Evolutionary conservation across 768 basidiomycete genomes (phyloP).

Genomic region (Ephemerocybe angulata): DNA sequence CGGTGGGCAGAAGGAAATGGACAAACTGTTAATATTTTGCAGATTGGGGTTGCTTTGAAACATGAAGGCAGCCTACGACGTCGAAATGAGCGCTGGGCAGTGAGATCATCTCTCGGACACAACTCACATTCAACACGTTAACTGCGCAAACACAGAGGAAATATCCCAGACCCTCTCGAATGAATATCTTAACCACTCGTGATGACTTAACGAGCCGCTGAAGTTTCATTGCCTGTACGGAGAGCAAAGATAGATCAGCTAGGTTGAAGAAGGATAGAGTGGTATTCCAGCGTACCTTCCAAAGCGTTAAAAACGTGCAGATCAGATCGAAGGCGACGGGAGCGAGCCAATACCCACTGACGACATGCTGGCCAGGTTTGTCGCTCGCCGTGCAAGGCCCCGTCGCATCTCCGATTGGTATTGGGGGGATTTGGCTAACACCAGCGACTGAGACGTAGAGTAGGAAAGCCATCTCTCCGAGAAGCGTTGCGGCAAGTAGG

Average conservation of each 20-base stretch:
- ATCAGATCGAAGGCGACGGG: conserved; percentile 14
- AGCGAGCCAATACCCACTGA: conserved; percentile 16
- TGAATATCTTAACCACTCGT: conserved; percentile 10
- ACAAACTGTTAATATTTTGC: conserved; percentile 16
- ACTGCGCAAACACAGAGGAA: conserved; percentile 13
- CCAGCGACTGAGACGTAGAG: conserved; percentile 14
- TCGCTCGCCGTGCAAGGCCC: conserved; percentile 15
- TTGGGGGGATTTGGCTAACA: conserved; percentile 14
- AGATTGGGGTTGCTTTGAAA: conserved; percentile 13
- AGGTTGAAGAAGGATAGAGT: neutral
- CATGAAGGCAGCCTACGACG: conserved; percentile 15
- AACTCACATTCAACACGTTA: conserved; percentile 14
- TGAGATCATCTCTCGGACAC: neutral
- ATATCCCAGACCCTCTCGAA: conserved; percentile 14
- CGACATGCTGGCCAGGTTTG: conserved; percentile 14
- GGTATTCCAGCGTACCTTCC: conserved; percentile 5
- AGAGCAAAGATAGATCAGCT: neutral
- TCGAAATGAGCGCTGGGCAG: neutral
- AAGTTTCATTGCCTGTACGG: conserved; percentile 5
- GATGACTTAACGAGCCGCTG: conserved; percentile 4
- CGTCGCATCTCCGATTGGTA: conserved; percentile 3
- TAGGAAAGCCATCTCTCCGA: conserved; percentile 12
- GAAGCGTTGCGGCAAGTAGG: conserved; percentile 4
- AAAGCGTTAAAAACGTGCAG: conserved; percentile 12
- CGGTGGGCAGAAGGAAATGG: neutral